Base-by-base conservation (phyloP, 495 filamentous ascomycete species). In the Neurospora africana region DNA sequence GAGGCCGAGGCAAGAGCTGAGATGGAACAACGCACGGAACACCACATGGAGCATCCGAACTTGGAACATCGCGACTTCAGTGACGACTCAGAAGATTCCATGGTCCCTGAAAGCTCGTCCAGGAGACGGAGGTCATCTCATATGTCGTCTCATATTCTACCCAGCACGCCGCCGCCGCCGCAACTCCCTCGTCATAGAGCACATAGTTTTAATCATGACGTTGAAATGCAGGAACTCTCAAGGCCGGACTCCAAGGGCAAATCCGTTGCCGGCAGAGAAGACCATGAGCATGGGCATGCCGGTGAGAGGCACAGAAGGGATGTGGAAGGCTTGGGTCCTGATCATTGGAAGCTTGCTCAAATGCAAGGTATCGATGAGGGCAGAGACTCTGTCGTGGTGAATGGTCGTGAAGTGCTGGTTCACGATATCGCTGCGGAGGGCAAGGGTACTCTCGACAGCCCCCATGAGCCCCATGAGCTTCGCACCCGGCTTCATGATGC, bases 141-240 rank as follows among this genome's bases (percentile, higher is more conserved):
- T 33, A 70, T 39, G 38, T 36, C 44, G 69, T 71, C 13, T 65
- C 23, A 30, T 33, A 33, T 65, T 9, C 37, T 30, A 36, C 72
- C 77, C 27, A 75, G 35, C 11, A 74, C 68, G 3, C 75, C 75
- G 35, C 65, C 72, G 33, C 38, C 72, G 23, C 71, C 68, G 23
- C 65, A 58, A 70, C n/a, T 73, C 61, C 70, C 75, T 73, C 65
- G 58, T 65, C 36, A 75, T 53, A 41, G 71, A n/a, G 33, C 85
- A 27, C 85, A 87, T 70, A 95, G 91, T 76, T 94, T 94, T 84
- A 97, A 97, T 75, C 91, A 97, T 75, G 93, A 96, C 74, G 86
- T 91, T 58, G 90, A 92, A 71, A 88, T 89, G 84, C 89, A 91
- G 72, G 88, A 89, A 75, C 84, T 83, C 68, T 82, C 83, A 72